Base-by-base conservation (phyloP, 2,329 filamentous ascomycete species). In the Elsinoe ampelina region DNA sequence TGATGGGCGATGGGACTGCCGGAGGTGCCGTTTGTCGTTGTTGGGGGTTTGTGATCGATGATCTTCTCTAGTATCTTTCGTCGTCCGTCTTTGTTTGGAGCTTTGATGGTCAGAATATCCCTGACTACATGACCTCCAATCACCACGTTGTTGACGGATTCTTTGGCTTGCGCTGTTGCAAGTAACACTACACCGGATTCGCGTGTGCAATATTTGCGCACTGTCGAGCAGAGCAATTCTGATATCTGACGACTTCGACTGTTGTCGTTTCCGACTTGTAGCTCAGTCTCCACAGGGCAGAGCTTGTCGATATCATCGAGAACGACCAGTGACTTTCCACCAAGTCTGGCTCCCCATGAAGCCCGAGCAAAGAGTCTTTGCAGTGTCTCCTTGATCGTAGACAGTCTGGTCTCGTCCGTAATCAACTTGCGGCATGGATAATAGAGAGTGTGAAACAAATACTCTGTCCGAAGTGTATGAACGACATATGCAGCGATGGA, bases 221-320 rank as follows among this genome's bases (percentile, higher is more conserved):
- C 87, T 61, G 93, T 84, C 0, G 86, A 83, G 67, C 88, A 87
- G 4, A 98, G 80, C 0, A 89, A 83, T 70, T 98, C 93, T 67
- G 91, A 95, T 58, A 96, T 83, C 64, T 97, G 91, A 34, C 90
- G 83, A 68, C 91, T 97, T 61, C 92, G 82, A 15, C 89, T 89
- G 66, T 98, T 97, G 63, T 97, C 90, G 59, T 90, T 91, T 60
- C 89, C 89, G 3, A 95, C 88, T 70, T 96, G 89, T 11, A 98
- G 78, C 69, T 98, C 93, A 0, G 91, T 96, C 71, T 98, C 95
- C 0, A 85, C 86, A 0, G 93, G 92, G 67, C 92, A 97, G 1
- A 98, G 77, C 65, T 89, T 89, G 71, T 98, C 93, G 5, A 98
- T 73, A 65, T 98, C 93, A 66, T 98, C 93, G 1, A 98, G 76